These are phyloP conservation scores for Colletotrichum navitas DNA, from an alignment of 2,329 filamentous ascomycete genomes.

Conservation along the genomic window DNA sequence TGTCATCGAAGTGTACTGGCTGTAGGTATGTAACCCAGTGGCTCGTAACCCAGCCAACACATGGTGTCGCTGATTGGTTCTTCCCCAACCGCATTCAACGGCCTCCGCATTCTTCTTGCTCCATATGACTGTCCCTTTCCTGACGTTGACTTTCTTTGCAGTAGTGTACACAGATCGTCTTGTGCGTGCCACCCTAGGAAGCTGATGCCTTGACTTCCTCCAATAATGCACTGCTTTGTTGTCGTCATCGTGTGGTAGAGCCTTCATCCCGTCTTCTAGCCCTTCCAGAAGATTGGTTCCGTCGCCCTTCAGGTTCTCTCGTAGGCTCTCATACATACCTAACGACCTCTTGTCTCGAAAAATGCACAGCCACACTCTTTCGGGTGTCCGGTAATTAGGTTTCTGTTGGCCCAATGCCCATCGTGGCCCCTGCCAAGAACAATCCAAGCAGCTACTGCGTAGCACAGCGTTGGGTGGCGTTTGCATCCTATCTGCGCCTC, in stretches of 20 bases:
- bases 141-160: background rate
- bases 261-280: conserved; percentile 23
- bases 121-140: background rate
- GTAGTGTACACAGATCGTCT: background rate
- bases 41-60: background rate
- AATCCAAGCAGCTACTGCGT: conserved; percentile 34
- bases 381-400: conserved; percentile 28
- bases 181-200: background rate
- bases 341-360: conserved; percentile 22
- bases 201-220: background rate
- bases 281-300: conserved; percentile 13
- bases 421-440: conserved; percentile 19
- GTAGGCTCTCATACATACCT: conserved; percentile 1
- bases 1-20: background rate
- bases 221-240: conserved; percentile 2
- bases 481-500: conserved; percentile 35
- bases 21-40: background rate
- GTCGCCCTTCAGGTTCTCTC: conserved; percentile 16
- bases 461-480: conserved; percentile 24
- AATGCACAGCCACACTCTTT: conserved; percentile 10
- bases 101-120: background rate
- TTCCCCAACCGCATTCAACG: background rate
- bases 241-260: background rate
- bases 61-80: background rate
- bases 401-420: conserved; percentile 1